These are phyloP conservation scores for Evernia prunastri DNA, from an alignment of 495 filamentous ascomycete species.

Conservation along the genomic window DNA sequence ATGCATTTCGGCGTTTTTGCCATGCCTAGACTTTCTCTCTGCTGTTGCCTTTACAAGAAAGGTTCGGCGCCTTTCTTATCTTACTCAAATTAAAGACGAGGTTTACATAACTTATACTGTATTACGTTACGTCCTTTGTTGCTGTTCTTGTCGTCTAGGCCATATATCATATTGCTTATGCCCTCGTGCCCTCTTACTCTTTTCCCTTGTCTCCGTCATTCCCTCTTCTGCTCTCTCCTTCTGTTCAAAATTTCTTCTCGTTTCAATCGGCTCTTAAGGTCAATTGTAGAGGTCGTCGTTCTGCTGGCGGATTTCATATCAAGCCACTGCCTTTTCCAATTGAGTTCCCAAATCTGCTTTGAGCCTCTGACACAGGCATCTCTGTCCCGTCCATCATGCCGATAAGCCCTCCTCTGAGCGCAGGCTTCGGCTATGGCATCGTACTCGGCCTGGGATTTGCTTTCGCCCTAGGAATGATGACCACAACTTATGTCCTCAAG, in stretches of 20 bases:
- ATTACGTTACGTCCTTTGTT: too few relatives aligned
- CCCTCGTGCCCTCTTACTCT: neutral
- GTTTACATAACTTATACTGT: too few relatives aligned
- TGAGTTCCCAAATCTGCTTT: neutral
- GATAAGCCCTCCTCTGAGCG: constrained; percentile 48
- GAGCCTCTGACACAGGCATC: neutral
- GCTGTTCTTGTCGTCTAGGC: too few relatives aligned
- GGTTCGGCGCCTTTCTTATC: constrained; percentile 10
- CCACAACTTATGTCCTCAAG: constrained; percentile 73
- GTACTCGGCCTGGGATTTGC: constrained; percentile 71
- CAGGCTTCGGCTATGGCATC: constrained; percentile 77
- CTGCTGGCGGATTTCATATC: neutral
- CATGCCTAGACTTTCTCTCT: neutral
- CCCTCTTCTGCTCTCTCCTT: neutral
- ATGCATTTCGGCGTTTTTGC: neutral
- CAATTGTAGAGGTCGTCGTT: neutral
- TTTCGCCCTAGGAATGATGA: constrained; percentile 74
- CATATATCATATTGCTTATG: neutral
- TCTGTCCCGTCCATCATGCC: constrained; percentile 20
- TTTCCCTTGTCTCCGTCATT: neutral
- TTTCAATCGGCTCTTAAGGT: neutral
- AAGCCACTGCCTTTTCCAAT: neutral
- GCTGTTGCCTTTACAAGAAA: constrained; percentile 4
- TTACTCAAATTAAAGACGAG: too few relatives aligned
- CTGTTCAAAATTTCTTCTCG: neutral